phyloP scores from a whole-genome alignment of 164 flowering plant species.

The Vitis labrusca region DNA sequence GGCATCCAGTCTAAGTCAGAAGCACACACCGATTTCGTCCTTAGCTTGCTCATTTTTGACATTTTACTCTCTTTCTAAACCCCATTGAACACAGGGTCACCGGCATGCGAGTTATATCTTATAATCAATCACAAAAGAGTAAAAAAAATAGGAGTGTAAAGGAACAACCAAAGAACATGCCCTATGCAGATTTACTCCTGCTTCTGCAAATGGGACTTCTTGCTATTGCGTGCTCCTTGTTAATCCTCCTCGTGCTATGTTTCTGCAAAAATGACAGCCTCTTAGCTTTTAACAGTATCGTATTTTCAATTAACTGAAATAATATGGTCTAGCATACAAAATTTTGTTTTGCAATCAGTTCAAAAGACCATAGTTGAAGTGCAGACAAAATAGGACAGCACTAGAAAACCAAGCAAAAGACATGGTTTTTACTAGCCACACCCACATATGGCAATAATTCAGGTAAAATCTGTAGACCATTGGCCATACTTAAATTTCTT shows the following conservation, averaged over 20 bases:
- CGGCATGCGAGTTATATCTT: constrained; percentile 47
- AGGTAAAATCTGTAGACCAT: no score
- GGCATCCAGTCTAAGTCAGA: constrained; percentile 49
- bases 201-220: constrained; percentile 17
- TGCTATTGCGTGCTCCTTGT: constrained; percentile 67
- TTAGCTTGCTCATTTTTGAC: constrained; percentile 8
- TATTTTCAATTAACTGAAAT: no score
- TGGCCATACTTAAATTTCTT: no score
- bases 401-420: no score
- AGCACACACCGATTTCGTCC: constrained; percentile 39
- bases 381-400: no score
- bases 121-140: constrained; percentile 35
- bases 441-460: no score
- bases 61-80: constrained; percentile 10
- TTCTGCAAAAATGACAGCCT: constrained; percentile 40
- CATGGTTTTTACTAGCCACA: no score
- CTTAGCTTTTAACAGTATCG: no score
- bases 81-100: constrained; percentile 24
- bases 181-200: constrained; percentile 30
- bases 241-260: constrained; percentile 51
- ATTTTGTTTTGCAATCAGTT: no score
- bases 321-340: no score
- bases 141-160: constrained; percentile 6
- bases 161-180: constrained; percentile 22
- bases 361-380: no score